Evolutionary conservation across 2,329 filamentous ascomycete genomes (phyloP).

Genomic region (Xylogone sp.): DNA sequence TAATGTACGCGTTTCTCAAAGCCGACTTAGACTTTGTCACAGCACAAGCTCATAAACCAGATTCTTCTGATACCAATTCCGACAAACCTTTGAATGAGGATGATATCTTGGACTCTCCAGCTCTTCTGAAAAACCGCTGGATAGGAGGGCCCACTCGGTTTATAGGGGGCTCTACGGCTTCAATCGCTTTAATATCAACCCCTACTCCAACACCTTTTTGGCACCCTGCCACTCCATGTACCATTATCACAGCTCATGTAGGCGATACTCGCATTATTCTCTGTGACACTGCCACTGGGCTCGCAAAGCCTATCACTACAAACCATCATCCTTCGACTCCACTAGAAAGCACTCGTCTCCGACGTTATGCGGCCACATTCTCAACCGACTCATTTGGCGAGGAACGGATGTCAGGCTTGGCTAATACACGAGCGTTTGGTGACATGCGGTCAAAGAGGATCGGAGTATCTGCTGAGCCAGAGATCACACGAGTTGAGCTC

Average conservation of each 20-base stretch:
- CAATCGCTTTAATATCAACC: conserved; percentile 85
- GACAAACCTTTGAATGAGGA: conserved; percentile 81
- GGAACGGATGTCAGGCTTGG: conserved; percentile 88
- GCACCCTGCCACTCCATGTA: conserved; percentile 84
- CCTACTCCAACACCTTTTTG: conserved; percentile 90
- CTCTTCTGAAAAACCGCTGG: conserved; percentile 48
- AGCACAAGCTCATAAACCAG: conserved; percentile 80
- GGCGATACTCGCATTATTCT: conserved; percentile 90
- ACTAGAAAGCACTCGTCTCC: conserved; percentile 74
- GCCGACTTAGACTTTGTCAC: conserved; percentile 93
- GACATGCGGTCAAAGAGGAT: conserved; percentile 90
- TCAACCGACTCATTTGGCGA: conserved; percentile 97
- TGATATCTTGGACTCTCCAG: conserved; percentile 71
- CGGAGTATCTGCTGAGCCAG: conserved; percentile 90
- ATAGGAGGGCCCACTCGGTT: conserved; percentile 79
- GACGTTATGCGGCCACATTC: conserved; percentile 81
- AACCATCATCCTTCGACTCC: conserved; percentile 93
- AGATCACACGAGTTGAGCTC: conserved; percentile 76
- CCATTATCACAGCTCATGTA: conserved; percentile 82
- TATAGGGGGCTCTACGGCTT: conserved; percentile 90
- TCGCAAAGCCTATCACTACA: conserved; percentile 76
- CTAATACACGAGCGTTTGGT: conserved; percentile 91
- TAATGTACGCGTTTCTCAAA: conserved; percentile 90
- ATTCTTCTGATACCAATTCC: conserved; percentile 64
- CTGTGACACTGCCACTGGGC: conserved; percentile 79